Evolutionary conservation across 2,329 filamentous ascomycete species (phyloP).

Genomic region (Akanthomyces muscarius): DNA sequence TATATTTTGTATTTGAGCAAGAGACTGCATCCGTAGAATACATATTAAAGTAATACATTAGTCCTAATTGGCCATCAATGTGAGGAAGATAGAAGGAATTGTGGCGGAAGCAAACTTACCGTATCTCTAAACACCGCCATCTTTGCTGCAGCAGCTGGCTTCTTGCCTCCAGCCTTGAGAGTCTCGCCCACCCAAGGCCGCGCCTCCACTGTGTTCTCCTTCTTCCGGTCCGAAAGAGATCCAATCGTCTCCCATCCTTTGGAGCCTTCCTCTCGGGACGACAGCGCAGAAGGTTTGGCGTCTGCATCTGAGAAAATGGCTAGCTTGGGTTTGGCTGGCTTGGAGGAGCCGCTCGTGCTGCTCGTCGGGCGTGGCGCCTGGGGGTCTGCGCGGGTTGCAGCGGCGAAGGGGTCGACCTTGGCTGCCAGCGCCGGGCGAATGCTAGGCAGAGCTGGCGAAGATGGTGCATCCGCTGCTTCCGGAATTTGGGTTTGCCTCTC

Average conservation of each 20-base stretch:
- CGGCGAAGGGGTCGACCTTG: conserved; percentile 78
- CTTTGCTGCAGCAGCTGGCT: conserved; percentile 65
- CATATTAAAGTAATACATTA: conserved; percentile 62
- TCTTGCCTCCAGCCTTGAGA: conserved; percentile 80
- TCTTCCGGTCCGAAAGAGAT: conserved; percentile 80
- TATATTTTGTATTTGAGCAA: conserved; percentile 60
- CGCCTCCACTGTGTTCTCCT: conserved; percentile 84
- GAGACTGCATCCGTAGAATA: conserved; percentile 48
- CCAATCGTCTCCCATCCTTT: conserved; percentile 93
- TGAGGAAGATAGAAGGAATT: conserved; percentile 44
- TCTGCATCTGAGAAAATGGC: conserved; percentile 84
- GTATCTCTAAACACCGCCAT: conserved; percentile 92
- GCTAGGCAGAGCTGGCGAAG: conserved; percentile 80
- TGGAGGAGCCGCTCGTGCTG: conserved; percentile 50
- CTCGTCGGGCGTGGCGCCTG: conserved; percentile 57
- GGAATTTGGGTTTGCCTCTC: conserved; percentile 65
- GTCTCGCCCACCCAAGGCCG: conserved; percentile 92
- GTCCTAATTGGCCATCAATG: conserved; percentile 91
- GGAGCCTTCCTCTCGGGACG: conserved; percentile 47
- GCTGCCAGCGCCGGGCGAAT: conserved; percentile 78
- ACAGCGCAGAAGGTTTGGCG: conserved; percentile 53
- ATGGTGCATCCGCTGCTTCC: conserved; percentile 61
- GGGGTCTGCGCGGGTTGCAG: conserved; percentile 55
- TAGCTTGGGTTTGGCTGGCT: conserved; percentile 74
- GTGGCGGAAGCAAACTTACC: conserved; percentile 54